Base-by-base conservation (phyloP, 768 basidiomycete species). In the Serendipita sp. region DNA sequence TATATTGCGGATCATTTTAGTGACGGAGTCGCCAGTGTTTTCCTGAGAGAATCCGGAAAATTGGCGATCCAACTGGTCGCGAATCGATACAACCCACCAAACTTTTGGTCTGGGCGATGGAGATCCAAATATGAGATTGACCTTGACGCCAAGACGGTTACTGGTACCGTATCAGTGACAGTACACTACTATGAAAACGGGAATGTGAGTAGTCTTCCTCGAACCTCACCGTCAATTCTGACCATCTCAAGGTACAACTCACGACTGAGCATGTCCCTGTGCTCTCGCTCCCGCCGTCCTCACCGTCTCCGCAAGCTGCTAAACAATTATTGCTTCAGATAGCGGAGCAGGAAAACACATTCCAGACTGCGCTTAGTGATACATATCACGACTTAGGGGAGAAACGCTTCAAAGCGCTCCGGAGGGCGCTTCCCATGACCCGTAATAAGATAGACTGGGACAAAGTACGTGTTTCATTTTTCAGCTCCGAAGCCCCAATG, bases 151-250 rank as follows among this genome's bases (percentile, higher is more conserved):
- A 80, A 81, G 63, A 79, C 75, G 66, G 78, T 96, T 3, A 73
- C 75, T n/a, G 93, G 92, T 0, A 82, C 78, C 69, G 82, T 96
- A 15, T 77, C 86, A 5, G 81, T 89, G 48, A 89, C 92, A 70
- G 86, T 97, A 11, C 96, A 99, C 73, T 98, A 98, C 71, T 98
- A 94, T 71, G 96, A 99, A 73, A 92, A 96, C 72, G 95, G 95
- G 69, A 95, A 94, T 72, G 92, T 94, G 64, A 62, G 84, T 28
- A 11, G 4, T 11, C 44, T 35, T 24, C 13, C 46, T 54, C 3
- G 24, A 24, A 7, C 24, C 60, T 8, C 16, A 28, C 48, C 28
- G 2, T 10, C 32, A 32, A 32, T 34, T 11, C 56, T 38, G 16
- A 34, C 18, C n/a, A 16, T 53, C 15, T 46, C 13, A 68, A 97